These are phyloP conservation scores for Trichoderma asperelloides DNA, from an alignment of 495 filamentous ascomycete genomes.

Conservation along the genomic window DNA sequence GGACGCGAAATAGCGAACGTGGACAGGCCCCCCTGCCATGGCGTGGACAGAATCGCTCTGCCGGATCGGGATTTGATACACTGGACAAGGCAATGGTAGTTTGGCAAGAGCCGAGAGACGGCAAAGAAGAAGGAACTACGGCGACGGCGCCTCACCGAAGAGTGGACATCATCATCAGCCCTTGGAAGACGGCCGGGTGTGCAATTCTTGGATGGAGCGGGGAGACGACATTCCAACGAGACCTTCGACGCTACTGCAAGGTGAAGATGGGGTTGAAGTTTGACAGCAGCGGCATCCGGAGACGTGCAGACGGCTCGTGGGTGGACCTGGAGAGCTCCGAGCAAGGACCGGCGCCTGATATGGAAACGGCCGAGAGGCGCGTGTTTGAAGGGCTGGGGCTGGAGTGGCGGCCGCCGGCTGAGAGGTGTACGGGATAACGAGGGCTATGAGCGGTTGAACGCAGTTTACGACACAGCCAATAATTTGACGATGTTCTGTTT, in stretches of 20 bases:
- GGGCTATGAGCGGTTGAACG: too few relatives aligned
- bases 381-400: constrained; percentile 76
- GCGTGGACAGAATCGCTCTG: constrained; percentile 31
- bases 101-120: constrained; percentile 69
- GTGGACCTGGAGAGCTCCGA: constrained; percentile 49
- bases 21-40: constrained; percentile 55
- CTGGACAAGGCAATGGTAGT: constrained; percentile 89
- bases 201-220: constrained; percentile 84
- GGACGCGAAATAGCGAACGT: constrained; percentile 55
- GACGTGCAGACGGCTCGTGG: constrained; percentile 51
- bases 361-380: constrained; percentile 64
- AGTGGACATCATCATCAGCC: constrained; percentile 89
- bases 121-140: constrained; percentile 25
- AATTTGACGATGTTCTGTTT: too few relatives aligned
- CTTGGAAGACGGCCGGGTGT: constrained; percentile 81
- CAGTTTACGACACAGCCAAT: too few relatives aligned
- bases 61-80: constrained; percentile 62
- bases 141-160: constrained; percentile 68
- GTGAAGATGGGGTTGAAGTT: constrained; percentile 69
- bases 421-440: constrained; percentile 72
- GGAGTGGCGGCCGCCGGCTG: constrained; percentile 60
- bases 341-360: constrained; percentile 38
- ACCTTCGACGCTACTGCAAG: constrained; percentile 74
- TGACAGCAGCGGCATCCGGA: constrained; percentile 78
- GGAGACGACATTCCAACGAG: constrained; percentile 81